Conservation (phyloP, 1,139 yeast genomes). For the Hyphopichia buzzinii region DNA sequence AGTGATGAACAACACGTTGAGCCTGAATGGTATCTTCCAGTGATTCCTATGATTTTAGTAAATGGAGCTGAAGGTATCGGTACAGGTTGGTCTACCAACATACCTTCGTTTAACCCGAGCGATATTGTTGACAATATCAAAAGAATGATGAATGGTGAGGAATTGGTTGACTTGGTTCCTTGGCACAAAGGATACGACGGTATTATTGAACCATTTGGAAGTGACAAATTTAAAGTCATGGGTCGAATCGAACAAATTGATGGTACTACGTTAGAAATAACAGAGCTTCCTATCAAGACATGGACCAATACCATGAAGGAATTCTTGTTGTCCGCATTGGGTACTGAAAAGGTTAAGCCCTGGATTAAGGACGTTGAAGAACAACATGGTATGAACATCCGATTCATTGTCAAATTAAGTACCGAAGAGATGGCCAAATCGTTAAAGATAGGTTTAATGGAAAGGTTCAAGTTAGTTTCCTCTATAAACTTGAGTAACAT, state of each 20-base stretch:
- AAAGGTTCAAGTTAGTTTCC: slow-evolving; percentile 75
- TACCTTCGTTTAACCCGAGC: slow-evolving; percentile 85
- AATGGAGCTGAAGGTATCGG: slow-evolving; percentile 99
- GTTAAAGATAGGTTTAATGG: slow-evolving; percentile 69
- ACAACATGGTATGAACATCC: slow-evolving; percentile 81
- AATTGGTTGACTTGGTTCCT: slow-evolving; percentile 73
- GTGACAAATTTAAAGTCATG: slow-evolving; percentile 67
- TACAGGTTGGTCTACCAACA: slow-evolving; percentile 96
- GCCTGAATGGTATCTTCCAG: slow-evolving; percentile 94
- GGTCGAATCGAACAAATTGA: slow-evolving; percentile 85
- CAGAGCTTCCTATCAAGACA: slow-evolving; percentile 88
- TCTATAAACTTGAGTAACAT: slow-evolving; percentile 75
- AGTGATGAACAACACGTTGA: slow-evolving; percentile 95
- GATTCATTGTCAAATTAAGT: slow-evolving; percentile 72
- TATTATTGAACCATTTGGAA: slow-evolving; percentile 57
- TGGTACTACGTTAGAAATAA: slow-evolving; percentile 77
- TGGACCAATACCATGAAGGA: slow-evolving; percentile 95
- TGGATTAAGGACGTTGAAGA: slow-evolving; percentile 97
- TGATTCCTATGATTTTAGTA: slow-evolving; percentile 87
- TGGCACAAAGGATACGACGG: slow-evolving; percentile 99
- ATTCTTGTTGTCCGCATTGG: slow-evolving; percentile 72
- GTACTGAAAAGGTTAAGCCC: slow-evolving; percentile 65
- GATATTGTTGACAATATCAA: slow-evolving; percentile 78
- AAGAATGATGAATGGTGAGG: slow-evolving; percentile 71
- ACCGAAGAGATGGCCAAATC: slow-evolving; percentile 84